Percentiles rank a stretch among this genome's conserved stretches.
phyloP scores from a whole-genome alignment of 371 early-diverging fungal genomes.

The Apophysomyces ossiformis region DNA sequence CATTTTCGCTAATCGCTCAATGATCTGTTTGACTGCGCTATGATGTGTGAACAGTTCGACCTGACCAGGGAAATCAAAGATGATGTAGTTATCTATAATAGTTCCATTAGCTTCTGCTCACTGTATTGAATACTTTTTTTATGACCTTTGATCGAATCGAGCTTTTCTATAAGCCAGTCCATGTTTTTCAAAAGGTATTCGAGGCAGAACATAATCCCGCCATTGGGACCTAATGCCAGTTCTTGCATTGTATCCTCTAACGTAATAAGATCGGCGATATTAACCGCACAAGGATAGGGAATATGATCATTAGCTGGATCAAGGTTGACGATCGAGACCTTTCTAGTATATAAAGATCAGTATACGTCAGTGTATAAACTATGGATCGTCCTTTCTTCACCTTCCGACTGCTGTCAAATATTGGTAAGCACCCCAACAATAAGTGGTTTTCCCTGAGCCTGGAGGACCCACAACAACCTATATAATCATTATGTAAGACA shows the following conservation, averaged over 20 bases:
- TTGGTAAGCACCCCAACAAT: slow-evolving; percentile 93
- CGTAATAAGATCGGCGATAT: slow-evolving; percentile 94
- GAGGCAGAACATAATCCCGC: slow-evolving; percentile 97
- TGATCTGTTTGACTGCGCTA: slow-evolving; percentile 76
- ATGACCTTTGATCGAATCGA: slow-evolving; percentile 69
- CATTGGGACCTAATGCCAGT: slow-evolving; percentile 97
- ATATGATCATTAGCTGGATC: slow-evolving; percentile 97
- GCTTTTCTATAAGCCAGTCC: slow-evolving; percentile 89
- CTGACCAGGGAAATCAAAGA: slow-evolving; percentile 99
- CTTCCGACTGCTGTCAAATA: slow-evolving; percentile 82
- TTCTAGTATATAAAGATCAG: slow-evolving; percentile 47
- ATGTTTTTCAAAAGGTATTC: slow-evolving; percentile 94
- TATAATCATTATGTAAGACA: slow-evolving; percentile 21
- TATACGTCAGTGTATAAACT: neutral
- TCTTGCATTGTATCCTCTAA: slow-evolving; percentile 96
- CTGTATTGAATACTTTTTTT: slow-evolving; percentile 13
- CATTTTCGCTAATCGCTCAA: slow-evolving; percentile 75
- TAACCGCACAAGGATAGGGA: slow-evolving; percentile 87
- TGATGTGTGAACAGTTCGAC: slow-evolving; percentile 99
- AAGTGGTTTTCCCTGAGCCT: slow-evolving; percentile 98
- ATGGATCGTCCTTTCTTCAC: slow-evolving; percentile 35
- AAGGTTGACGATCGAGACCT: slow-evolving; percentile 92
- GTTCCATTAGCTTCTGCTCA: neutral
- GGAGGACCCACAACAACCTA: slow-evolving; percentile 97
- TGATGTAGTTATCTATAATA: slow-evolving; percentile 80